phyloP scores from a whole-genome alignment of 1,284 basidiomycete genomes.

The Heliocybe sulcata region DNA sequence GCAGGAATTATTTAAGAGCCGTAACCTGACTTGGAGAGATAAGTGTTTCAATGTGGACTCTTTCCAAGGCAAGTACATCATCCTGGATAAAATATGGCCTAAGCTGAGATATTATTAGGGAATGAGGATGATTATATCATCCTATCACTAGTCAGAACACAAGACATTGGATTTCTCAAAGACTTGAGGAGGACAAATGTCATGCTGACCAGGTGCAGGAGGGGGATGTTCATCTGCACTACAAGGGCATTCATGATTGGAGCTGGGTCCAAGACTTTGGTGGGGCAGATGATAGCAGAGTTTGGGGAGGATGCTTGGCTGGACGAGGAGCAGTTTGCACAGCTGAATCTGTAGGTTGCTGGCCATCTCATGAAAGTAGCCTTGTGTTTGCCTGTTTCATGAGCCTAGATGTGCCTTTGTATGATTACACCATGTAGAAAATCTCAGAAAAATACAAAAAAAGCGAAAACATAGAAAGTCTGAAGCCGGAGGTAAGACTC shows the following conservation, averaged over 20 bases:
- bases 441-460: background rate
- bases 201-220: conserved; percentile 37
- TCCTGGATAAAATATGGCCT: no score
- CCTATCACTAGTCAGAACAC: conserved; percentile 35
- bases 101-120: conserved; percentile 17
- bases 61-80: conserved; percentile 38
- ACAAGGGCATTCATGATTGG: conserved; percentile 24
- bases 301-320: background rate
- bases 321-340: background rate
- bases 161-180: conserved; percentile 31
- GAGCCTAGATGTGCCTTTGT: background rate
- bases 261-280: background rate
- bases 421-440: background rate
- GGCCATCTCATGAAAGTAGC: background rate
- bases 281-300: background rate
- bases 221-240: conserved; percentile 34
- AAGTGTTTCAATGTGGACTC: conserved; percentile 46
- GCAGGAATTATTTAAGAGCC: conserved; percentile 28
- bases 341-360: background rate
- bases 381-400: background rate
- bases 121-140: conserved; percentile 37
- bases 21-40: conserved; percentile 29
- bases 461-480: background rate
- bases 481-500: no score
- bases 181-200: conserved; percentile 36